phyloP scores from a whole-genome alignment of 2,329 filamentous ascomycete genomes.

The Pyrenochaeta sp. region DNA sequence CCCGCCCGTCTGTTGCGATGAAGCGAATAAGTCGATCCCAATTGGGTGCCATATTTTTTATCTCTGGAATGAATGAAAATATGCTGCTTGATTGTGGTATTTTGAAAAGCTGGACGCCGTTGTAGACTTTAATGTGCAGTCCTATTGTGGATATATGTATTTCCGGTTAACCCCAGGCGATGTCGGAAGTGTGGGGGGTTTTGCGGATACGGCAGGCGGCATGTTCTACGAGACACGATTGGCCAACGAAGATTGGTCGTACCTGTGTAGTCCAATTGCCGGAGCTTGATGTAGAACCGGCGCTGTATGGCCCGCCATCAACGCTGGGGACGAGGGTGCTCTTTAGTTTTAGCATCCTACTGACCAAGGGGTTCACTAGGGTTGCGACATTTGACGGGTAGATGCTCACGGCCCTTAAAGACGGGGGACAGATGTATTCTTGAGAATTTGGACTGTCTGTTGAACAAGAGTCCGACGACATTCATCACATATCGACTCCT shows the following conservation, averaged over 20 bases:
- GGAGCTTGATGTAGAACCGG: conserved; percentile 9
- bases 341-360: too few relatives aligned
- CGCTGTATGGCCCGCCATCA: too few relatives aligned
- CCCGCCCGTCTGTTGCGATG: conserved; percentile 58
- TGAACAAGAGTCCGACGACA: too few relatives aligned
- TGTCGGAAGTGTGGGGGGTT: conserved; percentile 22
- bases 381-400: too few relatives aligned
- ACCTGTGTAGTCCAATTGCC: neutral
- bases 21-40: conserved; percentile 66
- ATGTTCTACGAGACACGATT: too few relatives aligned
- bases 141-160: conserved; percentile 26
- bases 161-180: conserved; percentile 18
- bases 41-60: conserved; percentile 34
- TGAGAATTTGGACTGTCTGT: too few relatives aligned
- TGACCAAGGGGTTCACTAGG: too few relatives aligned
- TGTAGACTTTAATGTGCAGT: conserved; percentile 2
- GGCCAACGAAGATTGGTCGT: neutral
- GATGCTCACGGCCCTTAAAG: too few relatives aligned
- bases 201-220: conserved; percentile 14
- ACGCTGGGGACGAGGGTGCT: too few relatives aligned
- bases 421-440: too few relatives aligned
- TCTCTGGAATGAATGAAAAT: too few relatives aligned
- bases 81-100: neutral
- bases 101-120: neutral
- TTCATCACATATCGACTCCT: too few relatives aligned